Conservation (phyloP, 2,329 filamentous ascomycete genomes). For the Trichoderma breve region DNA sequence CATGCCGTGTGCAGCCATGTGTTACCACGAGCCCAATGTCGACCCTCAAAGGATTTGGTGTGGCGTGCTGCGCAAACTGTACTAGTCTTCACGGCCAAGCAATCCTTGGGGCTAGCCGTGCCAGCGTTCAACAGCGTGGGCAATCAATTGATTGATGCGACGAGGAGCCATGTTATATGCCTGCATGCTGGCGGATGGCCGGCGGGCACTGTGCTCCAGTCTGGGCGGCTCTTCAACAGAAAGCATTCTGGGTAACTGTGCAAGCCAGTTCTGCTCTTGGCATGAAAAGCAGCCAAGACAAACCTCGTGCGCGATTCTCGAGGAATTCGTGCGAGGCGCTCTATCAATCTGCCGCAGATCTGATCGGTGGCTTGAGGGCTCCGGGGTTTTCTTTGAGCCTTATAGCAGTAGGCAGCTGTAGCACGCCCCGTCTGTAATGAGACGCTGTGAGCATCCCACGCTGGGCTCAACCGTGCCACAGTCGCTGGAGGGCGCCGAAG, state of each 20-base stretch:
- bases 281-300: neutral
- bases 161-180: neutral
- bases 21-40: neutral
- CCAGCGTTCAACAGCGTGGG: neutral
- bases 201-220: neutral
- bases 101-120: neutral
- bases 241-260: neutral
- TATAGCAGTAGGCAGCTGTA: neutral
- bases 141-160: neutral
- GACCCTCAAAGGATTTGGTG: slow-evolving; percentile 11
- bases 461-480: neutral
- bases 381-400: neutral
- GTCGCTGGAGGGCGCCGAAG: neutral
- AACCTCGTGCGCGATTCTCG: neutral
- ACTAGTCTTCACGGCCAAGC: neutral
- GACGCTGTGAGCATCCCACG: neutral
- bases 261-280: neutral
- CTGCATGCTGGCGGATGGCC: neutral
- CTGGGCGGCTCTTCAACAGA: neutral
- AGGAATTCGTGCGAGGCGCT: neutral
- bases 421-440: neutral
- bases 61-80: neutral
- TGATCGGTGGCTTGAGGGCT: neutral
- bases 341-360: neutral
- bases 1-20: slow-evolving; percentile 1